phyloP scores from a whole-genome alignment of 176 grass and related monocot genomes.

The Oryza rufipogon region DNA sequence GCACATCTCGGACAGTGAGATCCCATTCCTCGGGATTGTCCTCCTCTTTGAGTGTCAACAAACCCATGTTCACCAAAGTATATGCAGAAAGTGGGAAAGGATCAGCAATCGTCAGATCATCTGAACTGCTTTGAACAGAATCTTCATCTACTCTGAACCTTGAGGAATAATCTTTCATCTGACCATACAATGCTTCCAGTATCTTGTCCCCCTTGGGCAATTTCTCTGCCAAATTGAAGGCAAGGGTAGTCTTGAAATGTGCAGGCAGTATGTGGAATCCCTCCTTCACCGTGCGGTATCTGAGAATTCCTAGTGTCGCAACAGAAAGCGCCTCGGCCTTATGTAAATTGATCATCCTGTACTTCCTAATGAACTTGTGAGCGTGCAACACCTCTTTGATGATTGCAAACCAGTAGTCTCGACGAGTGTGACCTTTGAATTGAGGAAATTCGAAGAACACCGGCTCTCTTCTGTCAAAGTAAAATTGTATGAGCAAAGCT shows the following conservation, averaged over 20 bases:
- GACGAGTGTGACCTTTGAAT: slow-evolving; percentile 76
- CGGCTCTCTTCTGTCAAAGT: slow-evolving; percentile 43
- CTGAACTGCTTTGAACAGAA: slow-evolving; percentile 30
- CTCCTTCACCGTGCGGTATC: slow-evolving; percentile 77
- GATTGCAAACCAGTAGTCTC: slow-evolving; percentile 92
- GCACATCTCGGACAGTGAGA: slow-evolving; percentile 48
- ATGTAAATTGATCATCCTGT: slow-evolving; percentile 56
- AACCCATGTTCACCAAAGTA: slow-evolving; percentile 65
- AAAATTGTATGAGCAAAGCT: slow-evolving; percentile 4
- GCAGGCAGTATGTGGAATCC: slow-evolving; percentile 73
- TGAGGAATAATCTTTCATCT: slow-evolving; percentile 51
- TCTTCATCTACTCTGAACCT: slow-evolving; percentile 43
- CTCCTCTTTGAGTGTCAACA: slow-evolving; percentile 54
- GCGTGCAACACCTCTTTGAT: slow-evolving; percentile 87
- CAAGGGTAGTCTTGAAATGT: slow-evolving; percentile 80
- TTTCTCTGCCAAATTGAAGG: slow-evolving; percentile 91
- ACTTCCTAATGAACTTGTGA: slow-evolving; percentile 89
- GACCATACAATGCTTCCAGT: slow-evolving; percentile 67
- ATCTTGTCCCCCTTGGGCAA: slow-evolving; percentile 96
- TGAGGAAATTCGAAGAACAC: slow-evolving; percentile 91
- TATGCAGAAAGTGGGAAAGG: slow-evolving; percentile 68
- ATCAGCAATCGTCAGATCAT: slow-evolving; percentile 44
- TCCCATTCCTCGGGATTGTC: slow-evolving; percentile 49
- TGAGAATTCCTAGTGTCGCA: slow-evolving; percentile 69
- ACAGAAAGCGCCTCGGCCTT: slow-evolving; percentile 72